A percentile compares a stretch with the other conserved stretches of the same genome.
Conservation (phyloP, 176 grass and related monocot species). For the Rhynchospora breviuscula region DNA sequence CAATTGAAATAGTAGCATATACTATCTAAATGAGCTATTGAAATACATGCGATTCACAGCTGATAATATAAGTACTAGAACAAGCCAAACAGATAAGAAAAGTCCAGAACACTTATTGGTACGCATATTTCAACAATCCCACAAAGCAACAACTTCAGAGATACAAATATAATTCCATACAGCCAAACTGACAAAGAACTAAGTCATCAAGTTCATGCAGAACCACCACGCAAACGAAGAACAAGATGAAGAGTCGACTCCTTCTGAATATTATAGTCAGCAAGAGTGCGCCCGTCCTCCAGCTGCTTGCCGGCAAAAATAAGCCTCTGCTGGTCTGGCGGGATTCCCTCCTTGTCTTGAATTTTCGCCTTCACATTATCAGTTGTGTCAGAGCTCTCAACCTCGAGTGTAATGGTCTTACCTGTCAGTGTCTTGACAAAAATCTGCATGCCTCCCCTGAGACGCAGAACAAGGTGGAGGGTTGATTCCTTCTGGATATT, state of each 20-base stretch:
- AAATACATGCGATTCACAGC: no score
- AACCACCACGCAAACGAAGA: slow-evolving; percentile 7
- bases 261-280: slow-evolving; percentile 12
- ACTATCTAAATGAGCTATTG: no score
- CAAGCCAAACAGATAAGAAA: no score
- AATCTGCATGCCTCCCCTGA: neutral
- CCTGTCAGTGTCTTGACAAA: neutral
- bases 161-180: neutral
- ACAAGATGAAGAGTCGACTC: slow-evolving; percentile 5
- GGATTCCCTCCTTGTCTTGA: slow-evolving; percentile 12
- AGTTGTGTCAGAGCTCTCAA: neutral
- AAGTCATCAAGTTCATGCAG: neutral
- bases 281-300: neutral
- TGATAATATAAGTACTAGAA: no score
- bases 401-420: neutral
- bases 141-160: neutral
- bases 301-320: neutral
- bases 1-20: no score
- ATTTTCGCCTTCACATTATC: slow-evolving; percentile 15
- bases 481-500: neutral
- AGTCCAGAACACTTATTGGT: neutral
- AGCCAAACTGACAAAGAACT: neutral
- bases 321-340: neutral
- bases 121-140: neutral
- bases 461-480: neutral